Evolutionary conservation across 768 basidiomycete genomes (phyloP), one percentile per base, ranked within the genome.

Genomic region (Nidula microcarpa): DNA sequence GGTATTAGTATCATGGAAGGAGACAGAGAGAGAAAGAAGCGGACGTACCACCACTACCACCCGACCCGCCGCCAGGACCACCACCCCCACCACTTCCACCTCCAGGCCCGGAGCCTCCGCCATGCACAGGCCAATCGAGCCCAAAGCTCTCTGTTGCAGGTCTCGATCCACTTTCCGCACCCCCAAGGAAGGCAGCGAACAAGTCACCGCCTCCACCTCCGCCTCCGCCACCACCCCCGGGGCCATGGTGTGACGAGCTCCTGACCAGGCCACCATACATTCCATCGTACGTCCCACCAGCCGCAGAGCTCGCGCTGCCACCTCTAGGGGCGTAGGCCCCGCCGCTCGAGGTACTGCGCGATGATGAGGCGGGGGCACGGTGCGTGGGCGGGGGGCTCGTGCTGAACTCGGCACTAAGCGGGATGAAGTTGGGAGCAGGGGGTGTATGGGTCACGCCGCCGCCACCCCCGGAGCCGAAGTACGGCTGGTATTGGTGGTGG

Each of bases 91-190:
- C 23, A 13, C 11, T 33, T n/a, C 30, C 32, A 5, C 51, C 30
- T 7, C 47, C 50, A 11, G 54, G 37, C 33, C 55, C 57, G 23
- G 63, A 50, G 14, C 51, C 58, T 41, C 39, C 39, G 16, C 39
- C 39, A 46, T 70, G 70, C 6, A 74, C 68, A 5, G 72, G 72
- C 72, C 72, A 74, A 30, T 74, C 72, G 30, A 73, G 49, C 6
- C 62, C 62, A 30, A 61, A 65, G 23, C 7, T 59, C 50, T 1
- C 47, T 51, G 3, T 45, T 37, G 9, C 49, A 30, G 33, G 62
- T 1, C 68, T 60, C 33, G 59, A 59, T 43, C 67, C 62, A 16
- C 68, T 30, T 30, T 30, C 63, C 35, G 65, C 65, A 3, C 63
- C 59, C 34, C 67, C 69, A 23, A 72, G 57, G 49, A 70, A 70